Evolutionary conservation across 139 green algal genomes (phyloP).

Genomic region (Haematococcus lacustris): DNA sequence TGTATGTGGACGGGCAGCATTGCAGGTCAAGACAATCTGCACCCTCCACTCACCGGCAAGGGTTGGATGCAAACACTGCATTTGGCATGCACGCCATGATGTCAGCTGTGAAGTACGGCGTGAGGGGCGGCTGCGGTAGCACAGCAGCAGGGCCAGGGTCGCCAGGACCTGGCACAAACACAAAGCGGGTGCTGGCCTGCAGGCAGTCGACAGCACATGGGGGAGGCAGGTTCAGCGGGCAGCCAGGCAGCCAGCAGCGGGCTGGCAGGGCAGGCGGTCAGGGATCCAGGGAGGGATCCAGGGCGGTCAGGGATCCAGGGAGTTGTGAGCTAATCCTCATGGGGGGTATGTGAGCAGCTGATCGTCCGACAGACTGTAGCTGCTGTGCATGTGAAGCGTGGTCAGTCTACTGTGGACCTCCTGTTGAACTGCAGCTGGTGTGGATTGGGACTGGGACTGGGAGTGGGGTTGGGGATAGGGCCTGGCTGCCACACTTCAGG

Average conservation of each 20-base stretch:
- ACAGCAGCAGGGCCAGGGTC: conserved; percentile 56
- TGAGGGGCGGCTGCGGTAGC: conserved; percentile 67
- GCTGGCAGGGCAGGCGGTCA: not conserved
- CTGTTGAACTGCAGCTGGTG: no score
- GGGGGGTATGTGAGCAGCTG: not conserved
- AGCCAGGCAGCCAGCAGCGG: not conserved
- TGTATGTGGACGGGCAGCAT: no score
- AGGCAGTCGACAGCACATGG: no score
- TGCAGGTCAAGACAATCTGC: not conserved
- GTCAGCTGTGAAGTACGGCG: conserved; percentile 37
- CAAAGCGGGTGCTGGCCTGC: conserved; percentile 52
- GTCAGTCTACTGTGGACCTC: no score
- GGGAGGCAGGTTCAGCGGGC: no score
- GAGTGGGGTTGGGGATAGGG: no score
- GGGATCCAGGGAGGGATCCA: no score
- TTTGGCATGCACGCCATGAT: conserved; percentile 46
- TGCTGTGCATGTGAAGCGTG: no score
- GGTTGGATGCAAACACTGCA: conserved; percentile 71
- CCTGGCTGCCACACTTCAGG: no score
- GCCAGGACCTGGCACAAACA: conserved; percentile 77
- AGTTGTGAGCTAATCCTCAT: not conserved
- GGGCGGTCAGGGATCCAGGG: no score
- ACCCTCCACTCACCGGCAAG: conserved; percentile 37
- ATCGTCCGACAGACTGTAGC: no score
- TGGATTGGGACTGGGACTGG: no score